Percentiles rank a stretch among this genome's conserved stretches.
Conservation (phyloP, 306 rosid species). For the Rosa persica region DNA sequence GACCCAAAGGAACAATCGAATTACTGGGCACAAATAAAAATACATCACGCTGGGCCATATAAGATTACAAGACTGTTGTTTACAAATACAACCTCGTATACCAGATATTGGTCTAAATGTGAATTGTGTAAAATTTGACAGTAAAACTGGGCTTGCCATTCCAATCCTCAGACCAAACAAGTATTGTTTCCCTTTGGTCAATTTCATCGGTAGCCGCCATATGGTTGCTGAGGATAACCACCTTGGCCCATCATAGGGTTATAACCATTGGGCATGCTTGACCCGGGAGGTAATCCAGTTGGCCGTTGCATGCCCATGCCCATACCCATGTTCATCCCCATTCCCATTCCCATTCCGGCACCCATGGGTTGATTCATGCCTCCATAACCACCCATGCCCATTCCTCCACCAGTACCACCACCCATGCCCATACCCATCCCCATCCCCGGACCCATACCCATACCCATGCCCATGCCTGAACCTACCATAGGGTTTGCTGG, state of each 20-base stretch:
- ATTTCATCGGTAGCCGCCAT: slow-evolving; percentile 69
- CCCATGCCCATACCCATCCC: slow-evolving; percentile 64
- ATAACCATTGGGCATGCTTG: slow-evolving; percentile 65
- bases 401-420: slow-evolving; percentile 32
- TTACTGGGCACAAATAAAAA: slow-evolving; percentile 33
- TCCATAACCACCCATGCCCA: slow-evolving; percentile 45
- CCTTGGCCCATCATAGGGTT: slow-evolving; percentile 81
- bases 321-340: slow-evolving; percentile 31
- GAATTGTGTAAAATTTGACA: slow-evolving; percentile 19
- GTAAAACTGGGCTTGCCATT: slow-evolving; percentile 21
- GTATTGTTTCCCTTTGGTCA: slow-evolving; percentile 20
- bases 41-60: slow-evolving; percentile 47
- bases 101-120: slow-evolving; percentile 31
- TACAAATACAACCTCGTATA: slow-evolving; percentile 35
- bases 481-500: slow-evolving; percentile 58
- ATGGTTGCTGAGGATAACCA: slow-evolving; percentile 77
- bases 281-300: slow-evolving; percentile 52
- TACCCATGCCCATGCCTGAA: slow-evolving; percentile 55
- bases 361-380: slow-evolving; percentile 32
- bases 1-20: slow-evolving; percentile 44
- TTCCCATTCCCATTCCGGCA: slow-evolving; percentile 29
- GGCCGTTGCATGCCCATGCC: slow-evolving; percentile 84
- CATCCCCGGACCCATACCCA: slow-evolving; percentile 45
- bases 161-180: slow-evolving; percentile 29
- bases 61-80: slow-evolving; percentile 35